Evolutionary conservation across 768 basidiomycete genomes (phyloP).

Genomic region (Lentinula aciculospora): DNA sequence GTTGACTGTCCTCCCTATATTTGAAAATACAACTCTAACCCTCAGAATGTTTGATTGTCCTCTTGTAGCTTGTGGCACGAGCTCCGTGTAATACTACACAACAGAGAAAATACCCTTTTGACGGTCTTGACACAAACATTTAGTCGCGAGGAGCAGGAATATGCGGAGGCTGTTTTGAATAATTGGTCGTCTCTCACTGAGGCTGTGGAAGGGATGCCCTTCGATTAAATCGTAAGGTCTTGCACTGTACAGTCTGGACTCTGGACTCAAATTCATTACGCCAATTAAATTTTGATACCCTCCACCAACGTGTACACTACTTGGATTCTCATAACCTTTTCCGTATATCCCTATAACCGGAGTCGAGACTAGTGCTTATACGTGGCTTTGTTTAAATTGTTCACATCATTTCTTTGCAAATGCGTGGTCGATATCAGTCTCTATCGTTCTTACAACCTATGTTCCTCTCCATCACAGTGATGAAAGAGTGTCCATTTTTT

Average conservation of each 20-base stretch:
- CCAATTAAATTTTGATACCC: neutral
- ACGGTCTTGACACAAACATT: conserved; percentile 70
- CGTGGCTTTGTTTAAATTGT: too few species aligned
- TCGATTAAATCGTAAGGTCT: conserved; percentile 49
- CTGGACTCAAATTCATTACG: neutral
- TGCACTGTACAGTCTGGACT: too few species aligned
- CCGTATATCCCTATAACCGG: too few species aligned
- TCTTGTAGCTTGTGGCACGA: conserved; percentile 91
- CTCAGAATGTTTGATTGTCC: conserved; percentile 8
- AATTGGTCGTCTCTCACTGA: conserved; percentile 76
- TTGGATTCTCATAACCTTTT: too few species aligned
- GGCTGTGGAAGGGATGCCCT: conserved; percentile 77
- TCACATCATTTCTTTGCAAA: too few species aligned
- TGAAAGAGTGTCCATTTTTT: too few species aligned
- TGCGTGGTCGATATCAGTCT: too few species aligned
- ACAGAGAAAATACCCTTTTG: conserved; percentile 79
- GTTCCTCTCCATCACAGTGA: too few species aligned
- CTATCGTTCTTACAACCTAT: too few species aligned
- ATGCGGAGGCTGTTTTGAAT: conserved; percentile 51
- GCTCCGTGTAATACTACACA: conserved; percentile 87
- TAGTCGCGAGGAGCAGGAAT: conserved; percentile 68
- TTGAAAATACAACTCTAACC: too few species aligned
- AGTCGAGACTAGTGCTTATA: too few species aligned
- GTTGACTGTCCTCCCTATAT: neutral
- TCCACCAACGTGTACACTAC: neutral